Evolutionary conservation across 2,329 filamentous ascomycete genomes (phyloP).

Genomic region (Scedosporium aurantiacum): DNA sequence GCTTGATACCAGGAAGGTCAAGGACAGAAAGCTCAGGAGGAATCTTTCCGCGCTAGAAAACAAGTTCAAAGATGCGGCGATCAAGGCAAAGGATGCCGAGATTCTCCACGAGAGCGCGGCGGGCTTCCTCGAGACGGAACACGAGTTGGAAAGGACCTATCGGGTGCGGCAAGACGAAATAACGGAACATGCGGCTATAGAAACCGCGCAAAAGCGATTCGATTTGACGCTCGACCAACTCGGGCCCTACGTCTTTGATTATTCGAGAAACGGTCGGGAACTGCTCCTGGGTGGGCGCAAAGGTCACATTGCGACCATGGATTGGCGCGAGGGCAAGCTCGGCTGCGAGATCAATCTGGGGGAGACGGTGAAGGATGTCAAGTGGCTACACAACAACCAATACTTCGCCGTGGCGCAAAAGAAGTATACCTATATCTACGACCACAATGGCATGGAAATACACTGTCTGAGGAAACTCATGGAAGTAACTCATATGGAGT

Average conservation of each 20-base stretch:
- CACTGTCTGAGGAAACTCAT: slow-evolving; percentile 85
- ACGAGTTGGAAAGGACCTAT: slow-evolving; percentile 82
- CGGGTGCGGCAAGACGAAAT: slow-evolving; percentile 87
- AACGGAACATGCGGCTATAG: slow-evolving; percentile 58
- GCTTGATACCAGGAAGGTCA: slow-evolving; percentile 61
- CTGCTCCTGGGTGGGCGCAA: slow-evolving; percentile 79
- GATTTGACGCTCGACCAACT: slow-evolving; percentile 73
- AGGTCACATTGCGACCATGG: slow-evolving; percentile 91
- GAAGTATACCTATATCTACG: slow-evolving; percentile 95
- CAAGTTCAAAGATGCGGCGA: slow-evolving; percentile 69
- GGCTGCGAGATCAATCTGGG: slow-evolving; percentile 84
- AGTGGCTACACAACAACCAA: slow-evolving; percentile 91
- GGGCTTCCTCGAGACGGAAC: slow-evolving; percentile 82
- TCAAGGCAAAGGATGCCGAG: slow-evolving; percentile 89
- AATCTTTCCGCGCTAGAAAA: slow-evolving; percentile 69
- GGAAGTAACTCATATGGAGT: slow-evolving; percentile 89
- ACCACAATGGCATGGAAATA: slow-evolving; percentile 78
- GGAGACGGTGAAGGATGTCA: slow-evolving; percentile 81
- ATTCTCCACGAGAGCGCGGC: slow-evolving; percentile 79
- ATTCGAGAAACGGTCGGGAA: slow-evolving; percentile 79
- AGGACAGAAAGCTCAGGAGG: slow-evolving; percentile 79
- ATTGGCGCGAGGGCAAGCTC: slow-evolving; percentile 86
- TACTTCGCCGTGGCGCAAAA: slow-evolving; percentile 94
- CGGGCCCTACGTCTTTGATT: slow-evolving; percentile 82
- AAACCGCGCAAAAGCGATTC: slow-evolving; percentile 86